These are phyloP conservation scores for Xylaria sp. DNA, from an alignment of 2,329 filamentous ascomycete genomes.

Conservation along the genomic window DNA sequence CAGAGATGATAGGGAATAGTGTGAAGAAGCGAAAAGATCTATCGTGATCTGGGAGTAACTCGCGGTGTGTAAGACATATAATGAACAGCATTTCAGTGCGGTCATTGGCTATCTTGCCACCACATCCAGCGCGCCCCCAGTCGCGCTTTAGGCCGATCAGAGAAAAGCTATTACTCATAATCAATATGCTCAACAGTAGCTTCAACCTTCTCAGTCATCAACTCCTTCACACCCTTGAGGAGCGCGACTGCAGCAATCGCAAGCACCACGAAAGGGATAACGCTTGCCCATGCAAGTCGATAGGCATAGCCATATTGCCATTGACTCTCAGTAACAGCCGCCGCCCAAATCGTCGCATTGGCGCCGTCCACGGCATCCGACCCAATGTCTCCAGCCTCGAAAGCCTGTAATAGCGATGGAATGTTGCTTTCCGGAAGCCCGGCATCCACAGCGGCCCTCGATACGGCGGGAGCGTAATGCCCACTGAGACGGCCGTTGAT, in stretches of 20 bases:
- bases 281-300: constrained; percentile 60
- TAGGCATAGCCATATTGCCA: constrained; percentile 61
- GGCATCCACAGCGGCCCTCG: constrained; percentile 55
- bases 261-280: constrained; percentile 64
- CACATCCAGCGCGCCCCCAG: background rate
- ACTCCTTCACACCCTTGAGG: constrained; percentile 60
- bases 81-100: background rate
- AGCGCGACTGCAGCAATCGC: constrained; percentile 58
- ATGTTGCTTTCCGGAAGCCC: constrained; percentile 56
- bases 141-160: background rate
- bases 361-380: constrained; percentile 49
- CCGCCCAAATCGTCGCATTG: constrained; percentile 53
- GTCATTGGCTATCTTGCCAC: background rate
- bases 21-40: background rate
- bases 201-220: constrained; percentile 66
- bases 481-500: constrained; percentile 59
- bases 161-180: background rate
- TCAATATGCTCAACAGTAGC: constrained; percentile 59
- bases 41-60: background rate
- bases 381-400: constrained; percentile 51
- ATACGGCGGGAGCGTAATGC: constrained; percentile 55
- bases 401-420: constrained; percentile 53
- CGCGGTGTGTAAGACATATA: background rate
- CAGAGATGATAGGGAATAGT: background rate
- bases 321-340: constrained; percentile 55